Conservation (phyloP, 192 early-diverging fungal species). For the Linnemannia hyalina region DNA sequence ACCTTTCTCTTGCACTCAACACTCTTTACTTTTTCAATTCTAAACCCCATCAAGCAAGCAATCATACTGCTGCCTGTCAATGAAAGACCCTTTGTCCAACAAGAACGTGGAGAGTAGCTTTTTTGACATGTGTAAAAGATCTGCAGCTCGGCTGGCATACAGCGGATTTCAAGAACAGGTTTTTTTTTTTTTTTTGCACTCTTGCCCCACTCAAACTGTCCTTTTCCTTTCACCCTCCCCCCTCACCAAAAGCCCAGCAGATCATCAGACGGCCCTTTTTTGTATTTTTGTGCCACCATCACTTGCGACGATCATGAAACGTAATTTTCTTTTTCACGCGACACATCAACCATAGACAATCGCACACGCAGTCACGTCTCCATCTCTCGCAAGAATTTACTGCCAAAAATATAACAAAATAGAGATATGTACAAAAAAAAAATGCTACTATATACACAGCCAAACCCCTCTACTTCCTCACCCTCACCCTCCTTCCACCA, state of each 20-base stretch:
- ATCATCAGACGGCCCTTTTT: no score
- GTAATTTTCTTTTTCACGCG: no score
- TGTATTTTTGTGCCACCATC: no score
- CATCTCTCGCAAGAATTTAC: background rate
- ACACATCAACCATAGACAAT: no score
- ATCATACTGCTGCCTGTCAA: background rate
- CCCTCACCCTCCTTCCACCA: no score
- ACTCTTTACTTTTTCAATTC: background rate
- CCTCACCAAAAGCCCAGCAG: no score
- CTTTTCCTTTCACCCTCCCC: no score
- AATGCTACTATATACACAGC: background rate
- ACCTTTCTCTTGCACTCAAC: background rate
- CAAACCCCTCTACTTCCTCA: no score
- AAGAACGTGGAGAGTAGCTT: background rate
- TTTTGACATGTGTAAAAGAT: slow-evolving; percentile 2
- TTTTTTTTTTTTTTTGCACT: background rate
- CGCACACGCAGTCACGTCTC: background rate
- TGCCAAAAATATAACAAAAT: background rate
- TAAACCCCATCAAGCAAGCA: background rate
- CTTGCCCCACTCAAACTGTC: no score
- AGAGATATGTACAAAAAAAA: background rate
- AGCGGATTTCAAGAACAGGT: background rate
- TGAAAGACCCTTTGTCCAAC: background rate
- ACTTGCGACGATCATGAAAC: no score
- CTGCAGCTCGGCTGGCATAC: background rate